A percentile compares a stretch with the other conserved stretches of the same genome.
Conservation (phyloP, 2,329 filamentous ascomycete genomes). For the Graphiopsis chlorocephala region DNA sequence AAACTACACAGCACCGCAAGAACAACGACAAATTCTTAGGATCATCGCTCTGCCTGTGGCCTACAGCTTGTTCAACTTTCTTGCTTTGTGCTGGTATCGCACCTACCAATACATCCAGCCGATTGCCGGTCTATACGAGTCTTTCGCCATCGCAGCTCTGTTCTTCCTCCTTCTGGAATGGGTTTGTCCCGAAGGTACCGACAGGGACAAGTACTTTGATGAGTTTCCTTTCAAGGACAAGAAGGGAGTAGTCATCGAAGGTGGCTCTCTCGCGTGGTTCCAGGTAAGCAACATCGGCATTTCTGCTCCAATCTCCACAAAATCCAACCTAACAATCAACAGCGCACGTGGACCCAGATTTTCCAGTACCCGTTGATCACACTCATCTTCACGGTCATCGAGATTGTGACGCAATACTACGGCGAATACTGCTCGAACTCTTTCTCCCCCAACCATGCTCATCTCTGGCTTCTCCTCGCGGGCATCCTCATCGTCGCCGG, state of each 20-base stretch:
- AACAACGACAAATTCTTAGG: constrained; percentile 24
- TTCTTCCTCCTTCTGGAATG: constrained; percentile 23
- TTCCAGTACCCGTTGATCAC: constrained; percentile 23
- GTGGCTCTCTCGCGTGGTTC: constrained; percentile 22
- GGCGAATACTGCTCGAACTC: constrained; percentile 24
- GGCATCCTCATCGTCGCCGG: constrained; percentile 20
- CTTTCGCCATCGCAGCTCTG: constrained; percentile 22
- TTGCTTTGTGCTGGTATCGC: constrained; percentile 20
- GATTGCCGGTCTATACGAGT: constrained; percentile 20
- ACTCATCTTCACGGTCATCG: constrained; percentile 19
- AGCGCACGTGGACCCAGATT: constrained; percentile 18
- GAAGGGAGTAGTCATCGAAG: constrained; percentile 17
- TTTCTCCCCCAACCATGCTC: constrained; percentile 21
- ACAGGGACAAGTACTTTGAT: constrained; percentile 21
- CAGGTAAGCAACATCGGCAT: constrained; percentile 7
- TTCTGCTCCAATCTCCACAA: not conserved
- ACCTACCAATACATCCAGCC: constrained; percentile 22
- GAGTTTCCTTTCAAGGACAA: constrained; percentile 20
- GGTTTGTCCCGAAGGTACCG: constrained; percentile 22
- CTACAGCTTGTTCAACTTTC: constrained; percentile 21
- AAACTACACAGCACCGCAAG: constrained; percentile 21
- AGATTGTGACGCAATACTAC: constrained; percentile 23
- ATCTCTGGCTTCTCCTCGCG: constrained; percentile 19
- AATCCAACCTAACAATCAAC: not conserved
- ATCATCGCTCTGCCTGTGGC: constrained; percentile 19